phyloP scores from a whole-genome alignment of 768 basidiomycete species.

The Kockovaella imperatae region DNA sequence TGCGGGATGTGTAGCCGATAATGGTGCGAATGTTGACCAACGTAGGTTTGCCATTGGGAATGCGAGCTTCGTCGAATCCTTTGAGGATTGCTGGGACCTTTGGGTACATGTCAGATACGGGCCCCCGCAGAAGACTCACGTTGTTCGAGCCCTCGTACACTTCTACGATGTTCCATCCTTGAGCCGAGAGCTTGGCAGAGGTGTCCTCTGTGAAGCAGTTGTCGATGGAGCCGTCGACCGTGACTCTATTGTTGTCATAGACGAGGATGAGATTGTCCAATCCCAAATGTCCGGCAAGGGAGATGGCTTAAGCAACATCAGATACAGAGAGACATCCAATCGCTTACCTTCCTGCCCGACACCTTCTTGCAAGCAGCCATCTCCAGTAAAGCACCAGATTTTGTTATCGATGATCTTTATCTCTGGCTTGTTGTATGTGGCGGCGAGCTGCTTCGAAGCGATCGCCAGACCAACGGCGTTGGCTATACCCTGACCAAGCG shows the following conservation, averaged over 20 bases:
- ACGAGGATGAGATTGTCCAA: conserved; percentile 42
- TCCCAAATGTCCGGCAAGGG: conserved; percentile 40
- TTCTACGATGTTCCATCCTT: conserved; percentile 40
- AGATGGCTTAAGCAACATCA: conserved; percentile 24
- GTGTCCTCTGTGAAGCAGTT: conserved; percentile 44
- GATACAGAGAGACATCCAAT: neutral
- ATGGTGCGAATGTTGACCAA: conserved; percentile 41
- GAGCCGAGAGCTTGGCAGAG: conserved; percentile 35
- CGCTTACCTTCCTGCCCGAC: conserved; percentile 42
- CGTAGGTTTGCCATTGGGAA: conserved; percentile 37
- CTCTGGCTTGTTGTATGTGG: conserved; percentile 36
- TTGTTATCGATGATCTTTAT: conserved; percentile 29
- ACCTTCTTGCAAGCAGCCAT: conserved; percentile 44
- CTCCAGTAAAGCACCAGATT: conserved; percentile 43
- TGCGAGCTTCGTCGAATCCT: conserved; percentile 36
- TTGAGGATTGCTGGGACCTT: conserved; percentile 36
- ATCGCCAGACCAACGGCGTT: conserved; percentile 43
- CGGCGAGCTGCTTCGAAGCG: conserved; percentile 36
- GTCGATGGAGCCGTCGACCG: conserved; percentile 42
- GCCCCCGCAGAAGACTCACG: conserved; percentile 13
- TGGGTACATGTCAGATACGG: neutral
- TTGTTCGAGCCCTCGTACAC: conserved; percentile 40
- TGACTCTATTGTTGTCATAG: conserved; percentile 43
- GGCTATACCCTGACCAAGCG: conserved; percentile 43
- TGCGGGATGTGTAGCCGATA: conserved; percentile 40